Conservation (phyloP, 2,329 filamentous ascomycete species). For the Endoconidiophora polonica region DNA sequence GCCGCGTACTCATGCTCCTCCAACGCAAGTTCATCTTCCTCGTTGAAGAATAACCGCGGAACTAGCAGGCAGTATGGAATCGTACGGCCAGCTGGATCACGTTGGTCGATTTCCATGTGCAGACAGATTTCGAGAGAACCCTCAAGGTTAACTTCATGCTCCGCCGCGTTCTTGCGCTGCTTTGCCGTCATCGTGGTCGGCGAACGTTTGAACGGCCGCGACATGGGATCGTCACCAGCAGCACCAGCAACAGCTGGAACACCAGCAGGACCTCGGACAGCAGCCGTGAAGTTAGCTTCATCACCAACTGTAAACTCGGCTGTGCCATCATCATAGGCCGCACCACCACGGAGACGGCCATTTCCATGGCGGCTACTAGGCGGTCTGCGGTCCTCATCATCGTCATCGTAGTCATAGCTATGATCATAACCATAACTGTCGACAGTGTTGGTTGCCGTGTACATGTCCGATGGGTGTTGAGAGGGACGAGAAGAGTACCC, state of each 20-base stretch:
- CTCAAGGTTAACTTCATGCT: slow-evolving; percentile 54
- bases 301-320: slow-evolving; percentile 37
- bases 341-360: slow-evolving; percentile 24
- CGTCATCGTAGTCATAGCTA: slow-evolving; percentile 14
- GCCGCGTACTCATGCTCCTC: slow-evolving; percentile 13
- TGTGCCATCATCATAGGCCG: slow-evolving; percentile 18
- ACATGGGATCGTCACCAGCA: background rate
- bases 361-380: slow-evolving; percentile 11
- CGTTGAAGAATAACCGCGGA: slow-evolving; percentile 52
- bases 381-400: slow-evolving; percentile 13
- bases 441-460: slow-evolving; percentile 10
- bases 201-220: slow-evolving; percentile 43
- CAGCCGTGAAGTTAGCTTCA: slow-evolving; percentile 33
- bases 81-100: slow-evolving; percentile 76
- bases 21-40: slow-evolving; percentile 21
- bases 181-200: slow-evolving; percentile 52
- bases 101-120: slow-evolving; percentile 75
- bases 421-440: slow-evolving; percentile 11
- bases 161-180: slow-evolving; percentile 36
- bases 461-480: slow-evolving; percentile 7
- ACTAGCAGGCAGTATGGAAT: slow-evolving; percentile 75
- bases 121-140: slow-evolving; percentile 73
- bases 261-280: background rate
- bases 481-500: slow-evolving; percentile 1
- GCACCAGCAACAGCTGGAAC: background rate